phyloP scores from a whole-genome alignment of 345 rosid genomes.

The Tarenaya hassleriana region DNA sequence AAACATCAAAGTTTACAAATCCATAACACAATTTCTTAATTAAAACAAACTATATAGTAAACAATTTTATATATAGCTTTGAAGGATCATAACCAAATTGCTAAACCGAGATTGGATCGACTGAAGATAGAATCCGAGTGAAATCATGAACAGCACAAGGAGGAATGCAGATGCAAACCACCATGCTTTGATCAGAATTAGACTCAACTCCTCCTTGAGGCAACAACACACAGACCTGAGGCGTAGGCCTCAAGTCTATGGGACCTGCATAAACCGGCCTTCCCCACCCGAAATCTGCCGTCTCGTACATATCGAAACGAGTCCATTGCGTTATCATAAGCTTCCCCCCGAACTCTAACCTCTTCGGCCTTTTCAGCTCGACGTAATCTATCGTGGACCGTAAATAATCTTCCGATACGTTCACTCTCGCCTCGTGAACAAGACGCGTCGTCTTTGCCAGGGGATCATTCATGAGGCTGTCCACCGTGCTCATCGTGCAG shows the following conservation, averaged over 20 bases:
- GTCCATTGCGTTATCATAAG: slow-evolving; percentile 93
- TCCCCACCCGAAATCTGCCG: slow-evolving; percentile 92
- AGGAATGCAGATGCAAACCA: slow-evolving; percentile 85
- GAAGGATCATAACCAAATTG: no score
- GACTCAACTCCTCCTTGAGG: slow-evolving; percentile 57
- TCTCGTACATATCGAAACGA: slow-evolving; percentile 66
- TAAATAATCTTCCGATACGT: slow-evolving; percentile 67
- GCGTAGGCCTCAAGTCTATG: slow-evolving; percentile 80
- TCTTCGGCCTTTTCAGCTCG: slow-evolving; percentile 56
- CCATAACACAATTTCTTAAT: no score
- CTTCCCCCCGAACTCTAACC: slow-evolving; percentile 86
- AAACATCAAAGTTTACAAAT: no score
- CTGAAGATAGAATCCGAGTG: slow-evolving; percentile 35
- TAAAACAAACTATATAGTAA: no score
- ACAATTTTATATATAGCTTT: no score
- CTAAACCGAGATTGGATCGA: slow-evolving; percentile 12
- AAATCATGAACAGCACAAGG: slow-evolving; percentile 46
- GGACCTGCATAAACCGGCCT: slow-evolving; percentile 79
- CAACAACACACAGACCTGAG: slow-evolving; percentile 82
- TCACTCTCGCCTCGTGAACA: slow-evolving; percentile 57
- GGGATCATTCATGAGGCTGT: slow-evolving; percentile 42
- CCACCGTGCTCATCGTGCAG: slow-evolving; percentile 57
- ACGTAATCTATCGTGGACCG: slow-evolving; percentile 65
- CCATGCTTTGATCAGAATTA: slow-evolving; percentile 40
- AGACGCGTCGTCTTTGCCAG: slow-evolving; percentile 44